These are phyloP conservation scores for Botrytis elliptica DNA, from an alignment of 2,329 filamentous ascomycete genomes.

Conservation along the genomic window DNA sequence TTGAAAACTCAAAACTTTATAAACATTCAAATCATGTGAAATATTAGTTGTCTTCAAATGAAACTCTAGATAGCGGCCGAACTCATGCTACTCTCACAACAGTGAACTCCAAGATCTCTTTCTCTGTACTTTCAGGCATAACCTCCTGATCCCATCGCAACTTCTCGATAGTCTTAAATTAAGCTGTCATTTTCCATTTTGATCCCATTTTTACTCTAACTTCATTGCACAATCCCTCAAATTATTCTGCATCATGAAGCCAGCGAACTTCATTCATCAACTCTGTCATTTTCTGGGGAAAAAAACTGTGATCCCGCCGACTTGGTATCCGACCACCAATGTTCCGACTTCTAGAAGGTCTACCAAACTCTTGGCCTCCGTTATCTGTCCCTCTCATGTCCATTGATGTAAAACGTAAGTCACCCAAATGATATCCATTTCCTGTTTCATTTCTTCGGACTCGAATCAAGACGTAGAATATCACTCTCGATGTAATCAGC, in stretches of 20 bases:
- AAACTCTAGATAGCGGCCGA: background rate
- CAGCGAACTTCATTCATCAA: background rate
- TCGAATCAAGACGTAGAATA: conserved; percentile 28
- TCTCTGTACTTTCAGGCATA: background rate
- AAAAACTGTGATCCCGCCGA: background rate
- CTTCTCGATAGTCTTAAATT: background rate
- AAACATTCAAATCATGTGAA: background rate
- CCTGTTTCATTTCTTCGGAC: conserved; percentile 40
- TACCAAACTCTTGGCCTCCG: conserved; percentile 21
- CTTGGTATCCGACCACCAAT: background rate
- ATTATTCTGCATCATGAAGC: conserved; percentile 17
- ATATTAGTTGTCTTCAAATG: background rate
- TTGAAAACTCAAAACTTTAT: no score
- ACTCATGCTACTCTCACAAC: background rate
- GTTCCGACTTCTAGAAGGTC: background rate
- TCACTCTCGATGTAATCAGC: conserved; percentile 40
- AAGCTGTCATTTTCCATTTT: conserved; percentile 18
- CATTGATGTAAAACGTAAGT: conserved; percentile 47
- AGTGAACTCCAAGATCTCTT: background rate
- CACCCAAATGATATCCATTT: conserved; percentile 44
- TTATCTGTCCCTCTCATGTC: conserved; percentile 41
- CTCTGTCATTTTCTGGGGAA: background rate
- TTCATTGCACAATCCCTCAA: conserved; percentile 18
- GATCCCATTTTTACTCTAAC: conserved; percentile 13
- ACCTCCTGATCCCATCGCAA: conserved; percentile 8